These are phyloP conservation scores for Pythium monospermum DNA, from an alignment of 352 stramenopile genomes.

Conservation along the genomic window DNA sequence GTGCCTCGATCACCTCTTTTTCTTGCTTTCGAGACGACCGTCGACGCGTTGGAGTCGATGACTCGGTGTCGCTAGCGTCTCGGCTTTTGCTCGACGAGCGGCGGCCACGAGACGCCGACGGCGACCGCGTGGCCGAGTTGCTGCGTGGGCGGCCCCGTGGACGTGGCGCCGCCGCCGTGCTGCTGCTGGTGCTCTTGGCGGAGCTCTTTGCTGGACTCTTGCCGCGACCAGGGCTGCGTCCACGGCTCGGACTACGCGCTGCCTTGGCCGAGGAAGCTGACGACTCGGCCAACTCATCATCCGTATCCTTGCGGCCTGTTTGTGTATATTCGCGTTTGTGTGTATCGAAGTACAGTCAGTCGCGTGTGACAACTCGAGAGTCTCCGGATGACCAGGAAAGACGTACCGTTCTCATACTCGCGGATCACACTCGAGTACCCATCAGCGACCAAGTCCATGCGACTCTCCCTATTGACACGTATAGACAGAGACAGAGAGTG, in stretches of 20 bases:
- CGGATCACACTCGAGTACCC: constrained; percentile 70
- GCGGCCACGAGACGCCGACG: constrained; percentile 20
- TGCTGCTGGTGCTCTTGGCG: constrained; percentile 24
- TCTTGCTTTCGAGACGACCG: constrained; percentile 4
- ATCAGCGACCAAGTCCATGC: constrained; percentile 73
- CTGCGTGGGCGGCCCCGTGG: constrained; percentile 57
- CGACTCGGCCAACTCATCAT: constrained; percentile 20
- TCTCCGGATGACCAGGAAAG: too few species aligned
- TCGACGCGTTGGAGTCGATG: background rate
- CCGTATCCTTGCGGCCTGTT: constrained; percentile 59
- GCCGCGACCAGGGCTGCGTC: constrained; percentile 30
- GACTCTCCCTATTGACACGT: constrained; percentile 54
- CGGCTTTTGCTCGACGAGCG: constrained; percentile 21
- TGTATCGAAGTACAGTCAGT: too few species aligned
- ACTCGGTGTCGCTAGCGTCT: constrained; percentile 4
- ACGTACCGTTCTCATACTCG: constrained; percentile 60
- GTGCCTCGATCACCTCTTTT: constrained; percentile 21
- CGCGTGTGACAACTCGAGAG: too few species aligned
- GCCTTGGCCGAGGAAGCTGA: constrained; percentile 25
- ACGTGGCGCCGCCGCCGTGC: too few species aligned
- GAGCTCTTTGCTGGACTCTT: constrained; percentile 22
- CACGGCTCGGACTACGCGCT: constrained; percentile 46
- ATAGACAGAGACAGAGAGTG: background rate
- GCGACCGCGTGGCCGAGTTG: constrained; percentile 41
- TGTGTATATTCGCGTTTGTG: too few species aligned